These are phyloP conservation scores for Pleurotus platypus DNA, from an alignment of 768 basidiomycete genomes.

Conservation along the genomic window DNA sequence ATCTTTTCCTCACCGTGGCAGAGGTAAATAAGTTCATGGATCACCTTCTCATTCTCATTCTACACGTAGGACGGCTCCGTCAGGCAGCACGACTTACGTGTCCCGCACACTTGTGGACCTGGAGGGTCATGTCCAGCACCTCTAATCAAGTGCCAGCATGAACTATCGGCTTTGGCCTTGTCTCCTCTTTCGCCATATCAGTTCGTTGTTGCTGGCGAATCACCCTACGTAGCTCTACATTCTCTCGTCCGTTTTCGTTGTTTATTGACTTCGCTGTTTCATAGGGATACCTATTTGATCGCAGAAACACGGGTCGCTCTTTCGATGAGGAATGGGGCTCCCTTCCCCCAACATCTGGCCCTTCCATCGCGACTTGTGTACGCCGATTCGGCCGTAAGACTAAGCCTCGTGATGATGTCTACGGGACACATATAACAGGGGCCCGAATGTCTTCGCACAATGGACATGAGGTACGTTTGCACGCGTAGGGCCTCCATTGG, in stretches of 20 bases:
- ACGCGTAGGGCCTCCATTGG: not conserved
- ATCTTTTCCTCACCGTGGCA: slow-evolving; percentile 74
- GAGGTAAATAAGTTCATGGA: slow-evolving; percentile 44
- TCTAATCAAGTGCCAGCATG: slow-evolving; percentile 59
- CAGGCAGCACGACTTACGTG: slow-evolving; percentile 82
- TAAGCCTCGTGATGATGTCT: slow-evolving; percentile 12
- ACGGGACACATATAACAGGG: slow-evolving; percentile 62
- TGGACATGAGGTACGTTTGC: slow-evolving; percentile 63
- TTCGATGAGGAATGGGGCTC: slow-evolving; percentile 71
- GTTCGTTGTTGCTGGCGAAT: slow-evolving; percentile 81
- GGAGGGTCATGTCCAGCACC: slow-evolving; percentile 61
- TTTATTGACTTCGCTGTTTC: not conserved
- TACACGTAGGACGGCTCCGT: slow-evolving; percentile 73
- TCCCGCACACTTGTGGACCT: slow-evolving; percentile 55
- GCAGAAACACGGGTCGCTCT: slow-evolving; percentile 63
- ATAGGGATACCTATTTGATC: slow-evolving; percentile 81
- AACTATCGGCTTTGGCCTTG: slow-evolving; percentile 69
- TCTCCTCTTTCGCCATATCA: slow-evolving; percentile 81
- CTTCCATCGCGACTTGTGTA: slow-evolving; percentile 72
- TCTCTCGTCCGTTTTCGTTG: not conserved
- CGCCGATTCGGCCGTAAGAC: slow-evolving; percentile 65
- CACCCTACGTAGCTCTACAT: slow-evolving; percentile 57
- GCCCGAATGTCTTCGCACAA: slow-evolving; percentile 66
- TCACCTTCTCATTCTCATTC: not conserved
- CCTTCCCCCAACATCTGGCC: slow-evolving; percentile 33